Base-by-base conservation (phyloP, 371 early-diverging fungal genomes). In the Apophysomyces elegans region DNA sequence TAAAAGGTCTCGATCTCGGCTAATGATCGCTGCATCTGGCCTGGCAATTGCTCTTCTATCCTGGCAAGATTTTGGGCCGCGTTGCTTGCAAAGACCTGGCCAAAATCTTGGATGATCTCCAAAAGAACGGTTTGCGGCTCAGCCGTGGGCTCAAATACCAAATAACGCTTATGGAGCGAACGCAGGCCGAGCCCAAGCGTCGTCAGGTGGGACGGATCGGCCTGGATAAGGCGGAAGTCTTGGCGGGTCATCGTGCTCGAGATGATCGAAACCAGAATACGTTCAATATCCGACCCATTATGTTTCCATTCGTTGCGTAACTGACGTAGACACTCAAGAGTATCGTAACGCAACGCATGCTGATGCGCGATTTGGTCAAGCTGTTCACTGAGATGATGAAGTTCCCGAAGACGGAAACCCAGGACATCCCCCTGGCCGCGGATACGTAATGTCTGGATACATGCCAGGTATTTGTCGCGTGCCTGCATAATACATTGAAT, bases 21-120 rank as follows among this genome's bases (percentile, higher is more conserved):
- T 5, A 7, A 18, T 13, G 16, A 13, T 6, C 16, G 46, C 13
- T 45, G 12, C n/a, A 45, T 45, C 13, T 45, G 46, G 12, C 16
- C 46, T n/a, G 13, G n/a, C 1, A 45, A 5, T 18, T 45, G 46
- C 16, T 45, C 71, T 11, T 70, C 70, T 74, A 77, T 77, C 38
- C 74, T 62, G 43, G 72, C 74, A 26, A 72, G 47, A 47, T 77
- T 77, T 37, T 77, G 77, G 5, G 68, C 70, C 0, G 74, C 74
- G 67, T 77, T 77, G 46, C 74, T 72, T 60, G 71, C 64, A 64
- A 77, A 77, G 37, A 77, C 74, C 60, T 69, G 58, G 16, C 67
- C 32, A 18, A 77, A 77, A 46, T 73, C 72, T 5, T 44, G 56
- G 11, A 72, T 65, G 13, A 77, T 60, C n/a, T 66, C 47, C 16